phyloP scores from a whole-genome alignment of 805 yeast genomes.

The Jamesozyma gamospora region DNA sequence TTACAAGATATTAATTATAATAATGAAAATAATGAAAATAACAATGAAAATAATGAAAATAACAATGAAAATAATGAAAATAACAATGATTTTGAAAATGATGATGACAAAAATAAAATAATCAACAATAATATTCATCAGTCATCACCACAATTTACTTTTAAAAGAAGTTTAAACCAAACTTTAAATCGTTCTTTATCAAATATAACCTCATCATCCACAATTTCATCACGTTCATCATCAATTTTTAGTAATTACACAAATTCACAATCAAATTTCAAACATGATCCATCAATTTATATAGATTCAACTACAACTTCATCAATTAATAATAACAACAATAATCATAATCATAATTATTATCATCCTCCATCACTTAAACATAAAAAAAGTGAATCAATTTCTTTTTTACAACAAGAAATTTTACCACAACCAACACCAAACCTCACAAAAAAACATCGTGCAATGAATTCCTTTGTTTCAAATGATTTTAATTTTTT shows the following conservation, averaged over 20 bases:
- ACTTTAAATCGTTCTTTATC: background rate
- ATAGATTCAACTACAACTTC: conserved; percentile 1
- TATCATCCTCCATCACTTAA: background rate
- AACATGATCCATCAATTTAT: conserved; percentile 5
- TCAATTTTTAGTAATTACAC: conserved; percentile 3
- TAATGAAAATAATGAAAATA: background rate
- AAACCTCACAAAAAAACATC: background rate
- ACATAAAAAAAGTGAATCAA: background rate
- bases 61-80: background rate
- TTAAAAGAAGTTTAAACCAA: background rate
- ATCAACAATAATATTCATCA: no score
- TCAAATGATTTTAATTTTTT: background rate
- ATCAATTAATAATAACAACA: background rate
- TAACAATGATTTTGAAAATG: background rate
- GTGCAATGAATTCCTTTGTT: background rate
- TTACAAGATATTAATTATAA: conserved; percentile 6
- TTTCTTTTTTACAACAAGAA: background rate
- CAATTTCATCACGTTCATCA: conserved; percentile 6
- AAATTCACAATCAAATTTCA: background rate
- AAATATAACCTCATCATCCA: background rate
- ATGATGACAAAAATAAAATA: background rate
- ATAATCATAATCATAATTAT: no score
- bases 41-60: background rate
- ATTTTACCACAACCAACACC: no score
- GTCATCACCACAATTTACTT: no score